These are phyloP conservation scores for Podospora fimiseda DNA, from an alignment of 495 filamentous ascomycete species.

Conservation along the genomic window DNA sequence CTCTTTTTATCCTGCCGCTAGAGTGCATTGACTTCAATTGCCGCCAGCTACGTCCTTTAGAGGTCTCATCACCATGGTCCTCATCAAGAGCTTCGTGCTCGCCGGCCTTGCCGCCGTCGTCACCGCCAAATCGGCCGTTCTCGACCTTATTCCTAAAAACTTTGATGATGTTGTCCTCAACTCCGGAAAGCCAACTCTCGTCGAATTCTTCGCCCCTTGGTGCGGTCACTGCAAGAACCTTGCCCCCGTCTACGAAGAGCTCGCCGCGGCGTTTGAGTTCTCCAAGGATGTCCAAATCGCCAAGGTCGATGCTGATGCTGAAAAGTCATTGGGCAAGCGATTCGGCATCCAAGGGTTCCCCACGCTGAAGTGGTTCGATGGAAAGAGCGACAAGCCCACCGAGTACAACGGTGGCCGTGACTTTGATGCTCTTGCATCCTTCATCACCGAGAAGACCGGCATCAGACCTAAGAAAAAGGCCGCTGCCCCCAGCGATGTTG, in stretches of 20 bases:
- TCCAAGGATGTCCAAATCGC: conserved; percentile 77
- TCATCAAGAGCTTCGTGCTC: conserved; percentile 49
- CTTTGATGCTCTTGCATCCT: conserved; percentile 73
- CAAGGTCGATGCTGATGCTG: conserved; percentile 91
- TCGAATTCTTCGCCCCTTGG: conserved; percentile 99
- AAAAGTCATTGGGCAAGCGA: conserved; percentile 73
- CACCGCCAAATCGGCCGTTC: conserved; percentile 58
- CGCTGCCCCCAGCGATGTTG: conserved; percentile 60
- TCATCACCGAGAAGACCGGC: conserved; percentile 85
- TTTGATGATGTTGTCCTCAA: conserved; percentile 86
- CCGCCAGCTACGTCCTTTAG: not conserved
- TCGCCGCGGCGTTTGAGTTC: conserved; percentile 65
- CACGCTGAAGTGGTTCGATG: conserved; percentile 96
- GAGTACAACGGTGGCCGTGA: conserved; percentile 86
- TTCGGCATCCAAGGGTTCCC: conserved; percentile 94
- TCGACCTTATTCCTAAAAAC: conserved; percentile 81
- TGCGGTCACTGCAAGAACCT: conserved; percentile 98
- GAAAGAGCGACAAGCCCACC: conserved; percentile 79
- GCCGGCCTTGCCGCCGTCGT: conserved; percentile 39
- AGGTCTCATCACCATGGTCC: conserved; percentile 34
- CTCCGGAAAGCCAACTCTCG: conserved; percentile 89
- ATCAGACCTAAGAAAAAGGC: conserved; percentile 67
- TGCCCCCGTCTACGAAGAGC: conserved; percentile 89
- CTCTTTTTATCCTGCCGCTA: not conserved
- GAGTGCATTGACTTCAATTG: conserved; percentile 4